Conservation (phyloP, 2,329 filamentous ascomycete species). For the Teratosphaeria viscida region DNA sequence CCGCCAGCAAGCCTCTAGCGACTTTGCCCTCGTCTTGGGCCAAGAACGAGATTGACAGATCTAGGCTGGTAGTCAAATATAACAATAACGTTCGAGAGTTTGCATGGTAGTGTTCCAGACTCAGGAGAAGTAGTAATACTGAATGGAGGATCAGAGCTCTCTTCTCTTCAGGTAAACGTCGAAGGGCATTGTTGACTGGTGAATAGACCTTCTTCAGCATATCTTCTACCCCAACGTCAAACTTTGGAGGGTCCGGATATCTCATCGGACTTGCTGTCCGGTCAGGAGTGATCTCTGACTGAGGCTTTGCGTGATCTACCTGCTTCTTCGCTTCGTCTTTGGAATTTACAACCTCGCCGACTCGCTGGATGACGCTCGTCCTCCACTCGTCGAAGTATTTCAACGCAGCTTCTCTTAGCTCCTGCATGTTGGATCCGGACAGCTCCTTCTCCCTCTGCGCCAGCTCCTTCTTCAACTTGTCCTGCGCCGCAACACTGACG, state of each 20-base stretch:
- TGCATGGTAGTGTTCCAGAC: conserved; percentile 29
- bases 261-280: conserved; percentile 10
- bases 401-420: conserved; percentile 60
- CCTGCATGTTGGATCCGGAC: conserved; percentile 42
- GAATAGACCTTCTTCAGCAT: conserved; percentile 25
- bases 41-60: conserved; percentile 23
- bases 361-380: conserved; percentile 54
- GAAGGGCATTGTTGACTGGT: conserved; percentile 28
- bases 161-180: conserved; percentile 25
- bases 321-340: conserved; percentile 22
- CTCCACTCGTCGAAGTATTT: conserved; percentile 75
- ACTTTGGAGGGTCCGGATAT: conserved; percentile 14
- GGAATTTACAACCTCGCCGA: conserved; percentile 53
- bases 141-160: conserved; percentile 28
- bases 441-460: conserved; percentile 39
- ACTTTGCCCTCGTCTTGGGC: conserved; percentile 51
- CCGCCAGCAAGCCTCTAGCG: conserved; percentile 61
- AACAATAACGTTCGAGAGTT: conserved; percentile 28
- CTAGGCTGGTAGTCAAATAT: conserved; percentile 24
- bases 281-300: conserved; percentile 9
- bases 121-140: conserved; percentile 28
- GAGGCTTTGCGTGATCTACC: conserved; percentile 28
- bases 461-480: conserved; percentile 22
- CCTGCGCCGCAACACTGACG: conserved; percentile 8
- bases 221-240: conserved; percentile 21